Evolutionary conservation across 352 stramenopile species (phyloP), one percentile per base, ranked within the genome.

Genomic region (Blastocystis sp.): DNA sequence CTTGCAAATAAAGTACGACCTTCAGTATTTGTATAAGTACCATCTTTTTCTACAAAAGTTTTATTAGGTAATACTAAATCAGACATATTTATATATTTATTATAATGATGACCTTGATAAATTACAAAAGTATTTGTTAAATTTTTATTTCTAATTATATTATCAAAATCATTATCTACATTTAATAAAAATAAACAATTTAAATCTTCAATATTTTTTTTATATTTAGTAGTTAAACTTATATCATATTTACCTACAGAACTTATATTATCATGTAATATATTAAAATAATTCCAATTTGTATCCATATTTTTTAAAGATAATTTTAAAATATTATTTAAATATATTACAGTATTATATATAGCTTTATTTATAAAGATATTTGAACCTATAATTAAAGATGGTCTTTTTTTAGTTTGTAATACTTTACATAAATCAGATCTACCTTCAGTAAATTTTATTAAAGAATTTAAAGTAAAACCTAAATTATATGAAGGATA

Each of bases 341-440:
- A 59, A 64, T n/a, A 25, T 58, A 59, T 59, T 7, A 59, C 18
- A 37, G 58, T 2, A 59, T 58, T 33, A 40, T 59, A 28, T 59
- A 59, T 65, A 59, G 41, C 39, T 0, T 11, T 11, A 21, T 18
- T 9, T 6, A 5, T 13, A 1, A 33, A 33, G 0, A 27, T 30
- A 27, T 65, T 68, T 49, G 47, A 59, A 13, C 23, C n/a, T n/a
- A n/a, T n/a, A n/a, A n/a, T n/a, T n/a, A n/a, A n/a, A n/a, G 65
- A 41, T 43, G 55, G 55, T n/a, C 43, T 67, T 48, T 36, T 56
- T 27, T 37, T 54, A 47, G 45, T 64, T 62, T 32, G 40, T 54
- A 67, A 42, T 28, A 55, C 43, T 39, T 68, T 66, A 47, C 41
- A 65, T 64, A 69, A 69, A 54, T 69, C 58, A 40, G 65, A 58